Evolutionary conservation across 1,139 yeast species (phyloP).

Genomic region (Diutina rugosa): DNA sequence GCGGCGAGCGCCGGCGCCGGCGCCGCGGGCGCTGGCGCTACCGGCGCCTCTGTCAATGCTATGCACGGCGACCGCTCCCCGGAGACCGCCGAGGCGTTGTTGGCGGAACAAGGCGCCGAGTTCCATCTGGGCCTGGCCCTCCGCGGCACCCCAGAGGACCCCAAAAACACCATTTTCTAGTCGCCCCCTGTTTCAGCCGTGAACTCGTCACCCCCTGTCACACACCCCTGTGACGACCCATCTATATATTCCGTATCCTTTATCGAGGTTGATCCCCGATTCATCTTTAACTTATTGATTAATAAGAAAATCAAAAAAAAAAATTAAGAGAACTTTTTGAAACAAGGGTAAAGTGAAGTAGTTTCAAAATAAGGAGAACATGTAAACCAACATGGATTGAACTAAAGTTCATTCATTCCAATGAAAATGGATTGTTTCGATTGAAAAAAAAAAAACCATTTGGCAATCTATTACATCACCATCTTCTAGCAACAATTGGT

Average conservation of each 20-base stretch:
- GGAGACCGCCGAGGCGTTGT: not conserved
- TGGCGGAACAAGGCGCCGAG: not conserved
- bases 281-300: not conserved
- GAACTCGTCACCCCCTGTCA: not conserved
- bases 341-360: too few species aligned
- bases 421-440: too few species aligned
- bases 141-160: not conserved
- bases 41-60: too few species aligned
- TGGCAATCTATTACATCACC: too few species aligned
- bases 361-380: too few species aligned
- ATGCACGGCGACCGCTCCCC: not conserved
- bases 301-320: too few species aligned
- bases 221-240: not conserved
- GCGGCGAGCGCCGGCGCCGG: conserved; percentile 7
- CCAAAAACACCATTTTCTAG: not conserved
- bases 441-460: too few species aligned
- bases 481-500: too few species aligned
- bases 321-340: too few species aligned
- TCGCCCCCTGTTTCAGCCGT: not conserved
- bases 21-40: not conserved
- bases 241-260: not conserved
- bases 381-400: too few species aligned
- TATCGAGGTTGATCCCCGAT: not conserved
- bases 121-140: not conserved
- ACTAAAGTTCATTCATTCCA: too few species aligned